Percentiles rank a stretch among this genome's conserved stretches.
These are phyloP conservation scores for Thraustochytrium sp. DNA, from an alignment of 352 stramenopile genomes.

Conservation along the genomic window DNA sequence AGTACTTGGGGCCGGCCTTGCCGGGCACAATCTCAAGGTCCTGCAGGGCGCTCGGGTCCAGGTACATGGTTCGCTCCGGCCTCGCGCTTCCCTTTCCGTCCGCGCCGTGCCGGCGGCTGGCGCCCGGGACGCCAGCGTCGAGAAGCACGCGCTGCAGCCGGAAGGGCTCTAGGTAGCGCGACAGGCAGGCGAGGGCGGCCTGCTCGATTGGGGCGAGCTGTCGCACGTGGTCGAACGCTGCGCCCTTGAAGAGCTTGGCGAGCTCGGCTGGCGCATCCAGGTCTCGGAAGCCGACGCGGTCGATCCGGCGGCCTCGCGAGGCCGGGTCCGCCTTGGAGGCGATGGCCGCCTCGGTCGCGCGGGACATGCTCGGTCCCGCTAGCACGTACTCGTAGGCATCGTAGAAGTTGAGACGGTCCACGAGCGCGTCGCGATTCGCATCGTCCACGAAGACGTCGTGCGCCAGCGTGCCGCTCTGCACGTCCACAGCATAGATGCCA, in stretches of 20 bases:
- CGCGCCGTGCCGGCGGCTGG: neutral
- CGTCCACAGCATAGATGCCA: neutral
- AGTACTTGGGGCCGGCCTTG: neutral
- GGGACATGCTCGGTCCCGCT: neutral
- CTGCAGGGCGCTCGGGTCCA: neutral
- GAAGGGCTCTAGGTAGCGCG: neutral
- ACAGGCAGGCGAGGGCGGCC: neutral
- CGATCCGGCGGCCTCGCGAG: neutral
- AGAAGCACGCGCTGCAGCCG: neutral
- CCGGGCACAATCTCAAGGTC: conserved; percentile 34
- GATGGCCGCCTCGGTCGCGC: neutral
- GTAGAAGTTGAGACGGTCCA: neutral
- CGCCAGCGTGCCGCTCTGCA: neutral
- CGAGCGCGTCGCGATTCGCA: neutral
- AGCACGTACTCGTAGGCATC: neutral
- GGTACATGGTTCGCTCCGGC: neutral
- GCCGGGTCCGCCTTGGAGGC: neutral
- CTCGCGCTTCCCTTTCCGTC: neutral
- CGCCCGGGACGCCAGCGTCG: neutral
- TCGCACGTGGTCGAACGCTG: neutral
- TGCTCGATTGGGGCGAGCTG: neutral
- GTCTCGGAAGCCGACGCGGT: neutral
- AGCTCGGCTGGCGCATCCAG: neutral
- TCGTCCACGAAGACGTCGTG: conserved; percentile 21
- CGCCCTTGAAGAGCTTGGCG: neutral